A percentile compares a stretch with the other conserved stretches of the same genome.
phyloP scores from a whole-genome alignment of 352 stramenopile species.

The Globisporangium orthogonon region DNA sequence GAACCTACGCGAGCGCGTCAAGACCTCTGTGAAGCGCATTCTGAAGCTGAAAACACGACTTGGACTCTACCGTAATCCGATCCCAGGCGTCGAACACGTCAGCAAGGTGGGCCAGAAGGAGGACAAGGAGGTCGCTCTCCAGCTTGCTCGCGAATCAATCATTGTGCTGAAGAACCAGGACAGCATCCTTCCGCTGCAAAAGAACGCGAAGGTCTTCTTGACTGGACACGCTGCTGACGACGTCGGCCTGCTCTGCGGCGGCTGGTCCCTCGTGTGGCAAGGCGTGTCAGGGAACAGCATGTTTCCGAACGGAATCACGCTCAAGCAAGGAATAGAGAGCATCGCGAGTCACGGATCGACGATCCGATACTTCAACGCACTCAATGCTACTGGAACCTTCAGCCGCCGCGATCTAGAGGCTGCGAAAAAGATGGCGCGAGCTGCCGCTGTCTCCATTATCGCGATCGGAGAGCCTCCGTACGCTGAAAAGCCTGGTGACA shows the following conservation, averaged over 20 bases:
- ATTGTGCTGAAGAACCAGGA: conserved; percentile 83
- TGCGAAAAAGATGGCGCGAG: conserved; percentile 39
- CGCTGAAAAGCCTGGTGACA: conserved; percentile 83
- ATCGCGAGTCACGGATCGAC: conserved; percentile 20
- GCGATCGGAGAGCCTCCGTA: conserved; percentile 76
- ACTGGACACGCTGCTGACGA: conserved; percentile 64
- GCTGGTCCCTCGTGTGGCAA: conserved; percentile 87
- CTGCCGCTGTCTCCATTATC: conserved; percentile 61
- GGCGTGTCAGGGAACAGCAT: conserved; percentile 58
- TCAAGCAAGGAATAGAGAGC: conserved; percentile 50
- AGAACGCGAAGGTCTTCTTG: conserved; percentile 40
- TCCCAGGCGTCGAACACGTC: conserved; percentile 42
- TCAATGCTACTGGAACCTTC: conserved; percentile 52
- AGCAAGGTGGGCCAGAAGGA: conserved; percentile 37
- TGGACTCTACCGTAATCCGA: conserved; percentile 57
- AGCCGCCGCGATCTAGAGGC: conserved; percentile 34
- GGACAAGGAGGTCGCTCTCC: conserved; percentile 48
- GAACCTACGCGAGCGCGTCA: conserved; percentile 33
- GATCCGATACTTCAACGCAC: conserved; percentile 39
- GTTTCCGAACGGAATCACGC: conserved; percentile 56
- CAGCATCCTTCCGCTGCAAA: conserved; percentile 37
- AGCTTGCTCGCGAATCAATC: conserved; percentile 75
- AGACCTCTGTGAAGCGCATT: conserved; percentile 52
- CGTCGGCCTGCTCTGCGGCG: conserved; percentile 65
- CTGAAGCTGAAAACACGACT: conserved; percentile 69